Evolutionary conservation across 352 stramenopile genomes (phyloP).

Genomic region (Globisporangium heterothallicum): DNA sequence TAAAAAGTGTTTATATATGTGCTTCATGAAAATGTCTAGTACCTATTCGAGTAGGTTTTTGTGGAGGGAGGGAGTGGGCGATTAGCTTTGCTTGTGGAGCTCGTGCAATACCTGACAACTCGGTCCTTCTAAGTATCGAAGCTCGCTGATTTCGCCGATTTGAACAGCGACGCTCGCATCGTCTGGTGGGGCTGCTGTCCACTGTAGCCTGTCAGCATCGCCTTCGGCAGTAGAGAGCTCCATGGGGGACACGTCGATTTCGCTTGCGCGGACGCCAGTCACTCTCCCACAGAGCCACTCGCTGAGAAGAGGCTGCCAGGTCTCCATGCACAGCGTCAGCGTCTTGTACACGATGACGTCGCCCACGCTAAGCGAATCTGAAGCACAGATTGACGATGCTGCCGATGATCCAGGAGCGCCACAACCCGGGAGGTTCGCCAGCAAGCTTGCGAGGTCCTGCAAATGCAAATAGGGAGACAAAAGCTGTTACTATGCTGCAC

Average conservation of each 20-base stretch:
- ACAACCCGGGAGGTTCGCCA: constrained; percentile 25
- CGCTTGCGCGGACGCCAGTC: background rate
- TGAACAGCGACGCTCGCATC: background rate
- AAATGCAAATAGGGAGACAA: background rate
- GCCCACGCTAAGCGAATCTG: constrained; percentile 19
- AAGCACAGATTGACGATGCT: background rate
- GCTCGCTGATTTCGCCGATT: constrained; percentile 39
- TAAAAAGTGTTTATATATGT: background rate
- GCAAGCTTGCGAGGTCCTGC: constrained; percentile 22
- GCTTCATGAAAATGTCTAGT: too few species aligned
- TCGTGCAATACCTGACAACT: constrained; percentile 11
- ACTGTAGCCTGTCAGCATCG: constrained; percentile 7
- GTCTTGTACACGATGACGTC: constrained; percentile 75
- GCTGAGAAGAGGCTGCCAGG: constrained; percentile 67
- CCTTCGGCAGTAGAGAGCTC: background rate
- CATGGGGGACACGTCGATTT: constrained; percentile 5
- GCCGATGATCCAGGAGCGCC: background rate
- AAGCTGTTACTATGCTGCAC: background rate
- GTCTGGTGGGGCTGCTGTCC: constrained; percentile 11
- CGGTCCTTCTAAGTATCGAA: constrained; percentile 42
- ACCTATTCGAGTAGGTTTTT: too few species aligned
- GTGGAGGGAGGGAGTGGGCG: too few species aligned
- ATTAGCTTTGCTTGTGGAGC: background rate
- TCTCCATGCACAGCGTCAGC: constrained; percentile 66
- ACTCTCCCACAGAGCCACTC: constrained; percentile 60